Percentiles rank a stretch among this genome's conserved stretches.
Conservation (phyloP, 768 basidiomycete genomes). For the Cystobasidium tubakii region DNA sequence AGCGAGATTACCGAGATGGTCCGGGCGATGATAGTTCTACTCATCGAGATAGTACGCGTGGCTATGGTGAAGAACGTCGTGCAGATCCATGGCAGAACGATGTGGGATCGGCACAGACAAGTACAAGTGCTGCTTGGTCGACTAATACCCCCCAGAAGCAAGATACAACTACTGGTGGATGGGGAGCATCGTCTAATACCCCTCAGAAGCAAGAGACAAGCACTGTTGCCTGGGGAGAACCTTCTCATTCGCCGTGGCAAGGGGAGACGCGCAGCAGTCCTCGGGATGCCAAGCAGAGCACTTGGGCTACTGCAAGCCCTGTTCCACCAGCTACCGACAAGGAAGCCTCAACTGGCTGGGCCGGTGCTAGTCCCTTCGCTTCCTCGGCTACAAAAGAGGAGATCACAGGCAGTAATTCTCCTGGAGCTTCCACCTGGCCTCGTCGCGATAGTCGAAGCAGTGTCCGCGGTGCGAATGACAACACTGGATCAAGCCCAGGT, state of each 20-base stretch:
- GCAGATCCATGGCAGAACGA: background rate
- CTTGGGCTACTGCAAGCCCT: background rate
- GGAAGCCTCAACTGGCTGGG: background rate
- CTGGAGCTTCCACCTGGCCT: background rate
- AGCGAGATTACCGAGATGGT: background rate
- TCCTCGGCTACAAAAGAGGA: background rate
- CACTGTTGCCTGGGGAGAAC: background rate
- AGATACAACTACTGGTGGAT: too few relatives aligned
- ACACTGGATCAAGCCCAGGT: background rate
- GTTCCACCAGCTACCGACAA: background rate
- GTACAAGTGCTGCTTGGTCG: background rate
- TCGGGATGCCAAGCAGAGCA: background rate
- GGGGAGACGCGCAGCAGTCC: background rate
- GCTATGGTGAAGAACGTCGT: background rate
- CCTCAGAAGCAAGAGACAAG: background rate
- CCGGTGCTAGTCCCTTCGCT: background rate
- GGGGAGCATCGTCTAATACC: background rate
- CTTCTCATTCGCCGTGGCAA: background rate
- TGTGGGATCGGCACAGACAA: background rate
- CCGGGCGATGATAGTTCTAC: background rate
- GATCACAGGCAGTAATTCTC: background rate
- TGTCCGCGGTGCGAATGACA: background rate
- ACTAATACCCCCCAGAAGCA: background rate
- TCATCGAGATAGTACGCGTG: background rate
- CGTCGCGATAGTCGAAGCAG: background rate